These are phyloP conservation scores for Trichoderma hamatum DNA, from an alignment of 2,329 filamentous ascomycete species.

Conservation along the genomic window DNA sequence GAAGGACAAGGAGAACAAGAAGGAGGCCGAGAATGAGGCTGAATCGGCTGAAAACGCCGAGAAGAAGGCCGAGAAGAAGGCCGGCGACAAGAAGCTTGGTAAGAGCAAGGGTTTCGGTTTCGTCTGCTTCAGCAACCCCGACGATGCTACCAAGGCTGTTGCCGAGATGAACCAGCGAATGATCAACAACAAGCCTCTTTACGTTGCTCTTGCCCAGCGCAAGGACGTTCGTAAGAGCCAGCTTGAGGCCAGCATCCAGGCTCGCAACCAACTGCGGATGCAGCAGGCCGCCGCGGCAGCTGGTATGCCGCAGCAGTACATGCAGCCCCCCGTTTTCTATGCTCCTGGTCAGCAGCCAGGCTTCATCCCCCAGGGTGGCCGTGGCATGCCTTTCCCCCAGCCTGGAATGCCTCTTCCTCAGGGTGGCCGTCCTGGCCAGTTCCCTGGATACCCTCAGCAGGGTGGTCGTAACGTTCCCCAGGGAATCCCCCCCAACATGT, in stretches of 20 bases:
- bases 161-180: slow-evolving; percentile 99
- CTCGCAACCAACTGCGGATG: slow-evolving; percentile 97
- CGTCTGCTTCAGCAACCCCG: slow-evolving; percentile 99
- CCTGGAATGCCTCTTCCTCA: slow-evolving; percentile 70
- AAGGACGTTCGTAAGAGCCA: slow-evolving; percentile 99
- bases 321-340: slow-evolving; percentile 92
- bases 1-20: slow-evolving; percentile 54
- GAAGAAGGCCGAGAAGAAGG: slow-evolving; percentile 62
- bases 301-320: slow-evolving; percentile 84
- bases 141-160: slow-evolving; percentile 98
- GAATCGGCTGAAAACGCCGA: slow-evolving; percentile 50
- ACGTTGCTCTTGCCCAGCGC: slow-evolving; percentile 96
- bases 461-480: slow-evolving; percentile 85
- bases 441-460: slow-evolving; percentile 82
- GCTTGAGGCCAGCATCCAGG: slow-evolving; percentile 98
- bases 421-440: slow-evolving; percentile 82
- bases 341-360: slow-evolving; percentile 77
- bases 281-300: slow-evolving; percentile 93
- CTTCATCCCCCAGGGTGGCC: slow-evolving; percentile 66
- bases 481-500: slow-evolving; percentile 86
- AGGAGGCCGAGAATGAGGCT: slow-evolving; percentile 52
- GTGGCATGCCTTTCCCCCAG: slow-evolving; percentile 69
- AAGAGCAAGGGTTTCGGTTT: slow-evolving; percentile 99
- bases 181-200: slow-evolving; percentile 94
- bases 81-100: slow-evolving; percentile 71